Base-by-base conservation (phyloP, 2,329 filamentous ascomycete species). In the Alternaria triticina region DNA sequence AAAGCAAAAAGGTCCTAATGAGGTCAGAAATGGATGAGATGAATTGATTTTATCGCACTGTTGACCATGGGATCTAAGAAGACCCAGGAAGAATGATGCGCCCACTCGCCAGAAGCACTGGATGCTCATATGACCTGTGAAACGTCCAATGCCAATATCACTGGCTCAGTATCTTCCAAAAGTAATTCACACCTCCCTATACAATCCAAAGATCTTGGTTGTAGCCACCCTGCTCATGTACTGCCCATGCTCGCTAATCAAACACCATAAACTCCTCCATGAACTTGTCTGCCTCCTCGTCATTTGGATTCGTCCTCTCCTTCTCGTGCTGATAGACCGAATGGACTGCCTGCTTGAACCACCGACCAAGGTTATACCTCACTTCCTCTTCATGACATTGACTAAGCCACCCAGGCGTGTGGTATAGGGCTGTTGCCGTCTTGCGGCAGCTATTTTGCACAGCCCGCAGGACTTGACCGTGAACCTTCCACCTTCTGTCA, bases 181-280 rank as follows among this genome's bases (percentile, higher is more conserved):
- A 17, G 2, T 17, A 4, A 17, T 17, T 40, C 23, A 12, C 30
- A 6, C 15, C 2, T 36, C 20, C 6, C 28, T 20, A 11, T 11
- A 40, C 28, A 15, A 11, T 8, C 30, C 49, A 52, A 52, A 17
- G 11, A 22, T 6, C 28, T 9, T 40, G 12, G 4, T 9, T 28
- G 27, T 17, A 56, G 43, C 15, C 25, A n/a, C 5, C 22, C 12
- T 7, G 22, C 43, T 17, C n/a, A 30, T 45, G 54, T 15, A 22
- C 54, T 25, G 15, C 27, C 17, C 22, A 23, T 22, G 28, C 33
- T 56, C 50, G 55, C 36, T 33, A 23, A 11, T 50, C 61, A 30
- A 57, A 61, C 11, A 44, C 61, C 52, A 57, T 61, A 2, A 64
- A 61, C 23, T 64, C 57, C 20, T 57, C 28, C 43, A 61, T 54